These are phyloP conservation scores for Babesia sp. DNA, from an alignment of 169 alveolate genomes.

Conservation along the genomic window DNA sequence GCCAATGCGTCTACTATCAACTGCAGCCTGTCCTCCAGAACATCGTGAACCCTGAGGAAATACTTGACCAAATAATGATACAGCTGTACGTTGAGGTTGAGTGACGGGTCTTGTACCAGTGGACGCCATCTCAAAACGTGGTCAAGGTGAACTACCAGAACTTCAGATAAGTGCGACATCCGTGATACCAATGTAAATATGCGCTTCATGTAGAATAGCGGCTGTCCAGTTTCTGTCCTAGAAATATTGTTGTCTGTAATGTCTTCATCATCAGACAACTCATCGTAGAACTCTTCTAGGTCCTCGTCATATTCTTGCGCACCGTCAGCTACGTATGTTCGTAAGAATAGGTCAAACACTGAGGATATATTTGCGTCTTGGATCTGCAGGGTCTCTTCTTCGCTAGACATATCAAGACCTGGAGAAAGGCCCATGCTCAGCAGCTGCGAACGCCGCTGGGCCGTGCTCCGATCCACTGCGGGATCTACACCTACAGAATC, in stretches of 20 bases:
- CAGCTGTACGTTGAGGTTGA: constrained; percentile 72
- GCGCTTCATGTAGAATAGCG: constrained; percentile 64
- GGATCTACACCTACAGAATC: neutral
- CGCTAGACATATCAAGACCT: constrained; percentile 25
- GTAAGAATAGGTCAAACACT: constrained; percentile 73
- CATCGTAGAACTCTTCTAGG: constrained; percentile 57
- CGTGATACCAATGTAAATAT: constrained; percentile 57
- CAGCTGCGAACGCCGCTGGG: neutral
- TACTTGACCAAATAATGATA: constrained; percentile 73
- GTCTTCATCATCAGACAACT: constrained; percentile 65
- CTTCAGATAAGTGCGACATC: constrained; percentile 69
- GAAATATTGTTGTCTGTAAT: constrained; percentile 45
- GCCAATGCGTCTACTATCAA: constrained; percentile 65
- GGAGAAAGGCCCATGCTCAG: constrained; percentile 16
- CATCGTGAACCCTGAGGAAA: constrained; percentile 74
- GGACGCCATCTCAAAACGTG: constrained; percentile 77
- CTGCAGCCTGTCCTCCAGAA: constrained; percentile 75
- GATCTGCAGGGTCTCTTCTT: constrained; percentile 75
- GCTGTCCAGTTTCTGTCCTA: constrained; percentile 53
- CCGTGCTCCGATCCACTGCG: neutral
- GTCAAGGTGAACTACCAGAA: constrained; percentile 70
- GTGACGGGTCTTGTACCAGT: constrained; percentile 53
- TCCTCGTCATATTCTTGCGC: constrained; percentile 36
- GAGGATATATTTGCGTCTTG: constrained; percentile 80
- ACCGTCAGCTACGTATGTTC: constrained; percentile 46